Conservation (phyloP, 1,284 basidiomycete species). For the Thecaphora thlaspeos region DNA sequence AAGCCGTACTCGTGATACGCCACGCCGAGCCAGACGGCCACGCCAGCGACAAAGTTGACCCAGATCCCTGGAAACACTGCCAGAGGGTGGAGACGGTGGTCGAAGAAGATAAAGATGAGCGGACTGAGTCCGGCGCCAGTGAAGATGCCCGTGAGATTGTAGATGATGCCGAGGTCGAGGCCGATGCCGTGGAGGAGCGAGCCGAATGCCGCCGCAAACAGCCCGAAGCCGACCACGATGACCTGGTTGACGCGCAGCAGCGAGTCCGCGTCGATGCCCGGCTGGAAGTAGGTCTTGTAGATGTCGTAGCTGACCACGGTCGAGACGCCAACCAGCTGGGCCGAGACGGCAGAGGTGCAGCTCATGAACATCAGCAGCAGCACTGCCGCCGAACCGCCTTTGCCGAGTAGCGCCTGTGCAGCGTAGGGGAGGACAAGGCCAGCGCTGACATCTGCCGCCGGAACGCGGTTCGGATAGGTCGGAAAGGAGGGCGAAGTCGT, state of each 20-base stretch:
- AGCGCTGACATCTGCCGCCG: conserved; percentile 39
- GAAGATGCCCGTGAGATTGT: conserved; percentile 47
- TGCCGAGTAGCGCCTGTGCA: conserved; percentile 44
- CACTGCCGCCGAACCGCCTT: conserved; percentile 40
- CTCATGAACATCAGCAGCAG: conserved; percentile 51
- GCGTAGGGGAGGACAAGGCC: conserved; percentile 48
- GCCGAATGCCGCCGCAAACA: conserved; percentile 52
- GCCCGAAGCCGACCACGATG: conserved; percentile 45
- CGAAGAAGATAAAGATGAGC: conserved; percentile 48
- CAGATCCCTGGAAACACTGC: conserved; percentile 50
- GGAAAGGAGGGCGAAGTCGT: conserved; percentile 40
- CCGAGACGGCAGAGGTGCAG: conserved; percentile 48
- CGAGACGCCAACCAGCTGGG: conserved; percentile 41
- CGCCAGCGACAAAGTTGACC: conserved; percentile 45
- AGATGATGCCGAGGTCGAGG: conserved; percentile 43
- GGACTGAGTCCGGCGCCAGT: conserved; percentile 38
- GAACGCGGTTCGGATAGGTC: conserved; percentile 41
- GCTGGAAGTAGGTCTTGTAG: conserved; percentile 42
- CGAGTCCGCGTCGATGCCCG: conserved; percentile 22
- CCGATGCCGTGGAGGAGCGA: conserved; percentile 45
- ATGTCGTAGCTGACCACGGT: conserved; percentile 42
- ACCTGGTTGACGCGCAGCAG: conserved; percentile 45
- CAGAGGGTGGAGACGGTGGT: conserved; percentile 34
- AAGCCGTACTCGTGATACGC: conserved; percentile 39
- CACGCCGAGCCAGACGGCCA: conserved; percentile 50